Conservation (phyloP, 2,329 filamentous ascomycete species). For the Neonectria punicea region DNA sequence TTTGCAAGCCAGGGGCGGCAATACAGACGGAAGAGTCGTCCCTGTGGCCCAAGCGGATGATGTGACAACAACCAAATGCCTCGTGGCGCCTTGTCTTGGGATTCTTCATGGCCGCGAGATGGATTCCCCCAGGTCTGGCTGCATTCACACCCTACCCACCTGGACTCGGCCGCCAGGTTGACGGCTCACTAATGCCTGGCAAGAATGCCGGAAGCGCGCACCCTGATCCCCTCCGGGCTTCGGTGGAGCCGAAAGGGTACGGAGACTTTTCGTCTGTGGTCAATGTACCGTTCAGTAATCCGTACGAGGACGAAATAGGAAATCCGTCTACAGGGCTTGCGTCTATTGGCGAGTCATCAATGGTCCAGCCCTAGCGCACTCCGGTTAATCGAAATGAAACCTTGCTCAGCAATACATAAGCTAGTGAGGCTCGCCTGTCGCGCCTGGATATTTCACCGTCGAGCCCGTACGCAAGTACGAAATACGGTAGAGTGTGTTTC, state of each 20-base stretch:
- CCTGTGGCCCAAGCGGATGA: slow-evolving; percentile 11
- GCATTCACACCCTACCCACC: slow-evolving; percentile 18
- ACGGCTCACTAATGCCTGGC: slow-evolving; percentile 25
- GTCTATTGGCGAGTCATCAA: slow-evolving; percentile 35
- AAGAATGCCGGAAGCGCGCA: slow-evolving; percentile 25
- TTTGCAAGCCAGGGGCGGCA: slow-evolving; percentile 26
- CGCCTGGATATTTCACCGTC: slow-evolving; percentile 31
- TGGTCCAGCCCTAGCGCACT: slow-evolving; percentile 29
- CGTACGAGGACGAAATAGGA: slow-evolving; percentile 35
- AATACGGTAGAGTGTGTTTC: slow-evolving; percentile 2
- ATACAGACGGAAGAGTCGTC: background rate
- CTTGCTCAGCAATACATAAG: slow-evolving; percentile 20
- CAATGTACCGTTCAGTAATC: slow-evolving; percentile 16
- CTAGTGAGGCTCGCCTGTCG: slow-evolving; percentile 24
- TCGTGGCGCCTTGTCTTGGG: slow-evolving; percentile 25
- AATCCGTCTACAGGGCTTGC: slow-evolving; percentile 38
- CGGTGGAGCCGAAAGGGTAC: slow-evolving; percentile 28
- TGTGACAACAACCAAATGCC: slow-evolving; percentile 22
- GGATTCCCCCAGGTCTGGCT: slow-evolving; percentile 25
- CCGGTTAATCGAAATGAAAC: slow-evolving; percentile 29
- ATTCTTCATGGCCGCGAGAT: slow-evolving; percentile 1
- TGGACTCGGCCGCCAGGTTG: slow-evolving; percentile 13
- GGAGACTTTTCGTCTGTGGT: slow-evolving; percentile 21
- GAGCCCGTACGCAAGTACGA: background rate
- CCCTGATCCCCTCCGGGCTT: slow-evolving; percentile 25